Evolutionary conservation across 2,329 filamentous ascomycete genomes (phyloP).

Genomic region (Cryphonectria parasitica): DNA sequence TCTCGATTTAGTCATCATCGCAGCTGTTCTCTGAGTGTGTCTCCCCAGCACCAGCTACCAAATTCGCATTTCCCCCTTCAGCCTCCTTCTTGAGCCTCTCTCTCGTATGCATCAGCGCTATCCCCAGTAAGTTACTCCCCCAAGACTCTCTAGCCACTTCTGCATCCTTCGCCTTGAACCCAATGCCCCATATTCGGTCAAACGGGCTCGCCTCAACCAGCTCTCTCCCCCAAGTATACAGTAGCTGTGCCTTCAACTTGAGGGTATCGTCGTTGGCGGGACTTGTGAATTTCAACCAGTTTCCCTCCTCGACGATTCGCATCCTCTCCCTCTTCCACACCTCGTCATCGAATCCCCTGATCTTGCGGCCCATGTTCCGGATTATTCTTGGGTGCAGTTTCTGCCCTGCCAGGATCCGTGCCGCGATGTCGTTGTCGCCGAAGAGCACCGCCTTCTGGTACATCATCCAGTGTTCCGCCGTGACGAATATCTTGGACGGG

Average conservation of each 20-base stretch:
- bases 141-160: conserved; percentile 51
- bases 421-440: conserved; percentile 47
- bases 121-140: conserved; percentile 69
- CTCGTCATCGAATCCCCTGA: conserved; percentile 54
- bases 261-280: conserved; percentile 39
- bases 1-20: neutral
- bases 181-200: conserved; percentile 70
- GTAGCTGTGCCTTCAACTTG: conserved; percentile 51
- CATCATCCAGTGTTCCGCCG: conserved; percentile 62
- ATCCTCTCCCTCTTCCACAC: conserved; percentile 57
- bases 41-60: neutral
- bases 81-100: conserved; percentile 50
- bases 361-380: conserved; percentile 59
- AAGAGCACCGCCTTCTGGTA: conserved; percentile 57
- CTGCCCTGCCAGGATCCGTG: conserved; percentile 51
- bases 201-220: conserved; percentile 65
- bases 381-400: conserved; percentile 48
- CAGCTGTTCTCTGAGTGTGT: no score
- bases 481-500: conserved; percentile 46
- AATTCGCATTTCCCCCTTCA: neutral
- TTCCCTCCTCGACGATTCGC: conserved; percentile 61
- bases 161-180: conserved; percentile 58
- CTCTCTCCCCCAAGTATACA: conserved; percentile 62
- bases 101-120: conserved; percentile 62
- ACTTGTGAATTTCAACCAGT: conserved; percentile 61